These are phyloP conservation scores for Lanmaoa pseudosensibilis DNA, from an alignment of 768 basidiomycete genomes.

Conservation along the genomic window DNA sequence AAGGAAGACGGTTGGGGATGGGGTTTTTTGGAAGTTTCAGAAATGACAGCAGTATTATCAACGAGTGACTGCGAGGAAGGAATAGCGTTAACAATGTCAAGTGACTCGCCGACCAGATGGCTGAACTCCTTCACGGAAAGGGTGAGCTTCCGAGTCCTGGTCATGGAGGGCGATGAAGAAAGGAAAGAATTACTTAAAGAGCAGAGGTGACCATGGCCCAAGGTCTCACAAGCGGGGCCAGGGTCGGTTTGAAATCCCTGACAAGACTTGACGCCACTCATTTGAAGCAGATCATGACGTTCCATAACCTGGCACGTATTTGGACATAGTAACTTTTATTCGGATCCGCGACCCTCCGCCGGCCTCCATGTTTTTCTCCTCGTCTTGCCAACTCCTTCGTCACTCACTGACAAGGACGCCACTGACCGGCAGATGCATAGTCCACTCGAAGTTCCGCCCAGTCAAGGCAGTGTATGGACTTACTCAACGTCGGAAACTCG, in stretches of 20 bases:
- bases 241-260: constrained; percentile 16
- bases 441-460: not conserved
- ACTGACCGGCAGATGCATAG: not conserved
- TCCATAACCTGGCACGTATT: not conserved
- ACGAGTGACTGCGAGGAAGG: constrained; percentile 22
- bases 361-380: not conserved
- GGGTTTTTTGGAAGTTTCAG: constrained; percentile 17
- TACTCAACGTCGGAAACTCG: not conserved
- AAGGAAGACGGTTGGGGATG: constrained; percentile 23
- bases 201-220: constrained; percentile 1
- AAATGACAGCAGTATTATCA: constrained; percentile 23
- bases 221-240: constrained; percentile 13
- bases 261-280: constrained; percentile 3
- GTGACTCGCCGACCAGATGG: constrained; percentile 36
- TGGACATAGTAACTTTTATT: not conserved
- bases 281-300: constrained; percentile 8
- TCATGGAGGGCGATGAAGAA: constrained; percentile 17
- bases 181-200: not conserved
- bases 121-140: constrained; percentile 34
- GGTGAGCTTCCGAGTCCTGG: constrained; percentile 28
- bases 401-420: not conserved
- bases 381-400: not conserved
- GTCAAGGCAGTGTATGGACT: not conserved
- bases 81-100: constrained; percentile 19
- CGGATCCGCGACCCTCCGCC: not conserved